Base-by-base conservation (phyloP, 371 early-diverging fungal genomes). In the Coemansia sp. region DNA sequence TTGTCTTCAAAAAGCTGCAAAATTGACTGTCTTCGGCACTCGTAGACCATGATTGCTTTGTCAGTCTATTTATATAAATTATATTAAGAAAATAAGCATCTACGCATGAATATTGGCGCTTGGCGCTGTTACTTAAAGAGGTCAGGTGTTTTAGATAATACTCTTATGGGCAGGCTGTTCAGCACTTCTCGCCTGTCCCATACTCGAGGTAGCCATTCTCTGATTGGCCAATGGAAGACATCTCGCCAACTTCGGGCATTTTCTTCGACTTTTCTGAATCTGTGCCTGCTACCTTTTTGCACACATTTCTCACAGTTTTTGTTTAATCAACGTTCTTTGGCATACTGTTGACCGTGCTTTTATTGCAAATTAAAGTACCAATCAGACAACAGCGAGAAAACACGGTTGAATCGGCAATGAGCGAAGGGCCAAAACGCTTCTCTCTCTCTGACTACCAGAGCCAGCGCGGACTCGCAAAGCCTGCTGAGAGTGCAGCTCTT, bases 1-100 rank as follows among this genome's bases (percentile, higher is more conserved):
- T 86, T 86, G 16, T 73, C 68, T 53, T 81, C 80, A 34, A 87
- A 78, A 14, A 87, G 77, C 50, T 85, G 81, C 48, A 82, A 56
- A 22, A 81, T 71, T 14, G 84, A 81, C 27, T 59, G 70, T 11
- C 78, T 63, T 39, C 31, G 61, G 42, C 53, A 51, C 3, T 52
- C 51, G 37, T 67, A 71, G 7, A 59, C 68, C 68, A 76, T 71
- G 5, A 2, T 42, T 18, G 18, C 10, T 22, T 10, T 16, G 7
- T 48, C 18, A 7, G 18, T n/a, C 18, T 18, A 18, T 18, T 48
- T 48, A 18, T 48, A 48, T 48, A 48, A n/a, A 16, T 10, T 10
- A 27, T 27, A 27, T 34, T 34, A 34, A 34, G 10, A 34, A 2
- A 1, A 34, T 34, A 34, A 34, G 34, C 34, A 34, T 34, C 34